These are phyloP conservation scores for Pythium aristosporum DNA, from an alignment of 352 stramenopile species.

Conservation along the genomic window DNA sequence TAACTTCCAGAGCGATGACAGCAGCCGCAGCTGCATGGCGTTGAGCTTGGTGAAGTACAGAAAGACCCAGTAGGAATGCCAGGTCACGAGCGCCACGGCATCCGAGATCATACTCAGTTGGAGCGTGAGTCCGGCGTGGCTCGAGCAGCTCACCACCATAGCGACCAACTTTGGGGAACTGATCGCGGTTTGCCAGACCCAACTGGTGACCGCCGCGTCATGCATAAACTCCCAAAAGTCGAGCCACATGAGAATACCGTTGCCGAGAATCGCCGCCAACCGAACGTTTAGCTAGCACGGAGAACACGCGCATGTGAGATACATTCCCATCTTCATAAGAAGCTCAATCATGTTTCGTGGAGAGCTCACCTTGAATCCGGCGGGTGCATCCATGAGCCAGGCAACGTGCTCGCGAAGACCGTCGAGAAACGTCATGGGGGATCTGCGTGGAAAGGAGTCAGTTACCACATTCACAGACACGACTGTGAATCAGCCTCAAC, in stretches of 20 bases:
- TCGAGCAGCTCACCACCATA: constrained; percentile 7
- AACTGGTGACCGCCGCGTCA: constrained; percentile 7
- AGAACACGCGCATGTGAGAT: not conserved
- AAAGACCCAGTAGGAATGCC: constrained; percentile 88
- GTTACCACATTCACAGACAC: too few species aligned
- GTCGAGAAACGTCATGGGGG: constrained; percentile 30
- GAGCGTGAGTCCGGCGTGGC: constrained; percentile 61
- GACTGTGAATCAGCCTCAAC: not conserved
- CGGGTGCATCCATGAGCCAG: constrained; percentile 75
- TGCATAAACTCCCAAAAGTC: constrained; percentile 72
- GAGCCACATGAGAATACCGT: constrained; percentile 78
- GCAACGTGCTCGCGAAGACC: constrained; percentile 54
- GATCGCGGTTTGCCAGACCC: constrained; percentile 21
- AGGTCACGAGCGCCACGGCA: constrained; percentile 62
- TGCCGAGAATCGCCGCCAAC: constrained; percentile 85
- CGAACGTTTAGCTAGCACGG: constrained; percentile 74
- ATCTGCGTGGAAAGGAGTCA: not conserved
- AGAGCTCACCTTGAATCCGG: constrained; percentile 62
- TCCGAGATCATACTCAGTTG: constrained; percentile 76
- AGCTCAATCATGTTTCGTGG: not conserved
- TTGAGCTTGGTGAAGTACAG: constrained; percentile 88
- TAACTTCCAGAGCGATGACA: constrained; percentile 89
- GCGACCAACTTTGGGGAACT: not conserved
- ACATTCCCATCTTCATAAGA: not conserved
- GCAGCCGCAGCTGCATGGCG: constrained; percentile 68